Evolutionary conservation across 2,329 filamentous ascomycete species (phyloP).

Genomic region (Bertia moriformis): DNA sequence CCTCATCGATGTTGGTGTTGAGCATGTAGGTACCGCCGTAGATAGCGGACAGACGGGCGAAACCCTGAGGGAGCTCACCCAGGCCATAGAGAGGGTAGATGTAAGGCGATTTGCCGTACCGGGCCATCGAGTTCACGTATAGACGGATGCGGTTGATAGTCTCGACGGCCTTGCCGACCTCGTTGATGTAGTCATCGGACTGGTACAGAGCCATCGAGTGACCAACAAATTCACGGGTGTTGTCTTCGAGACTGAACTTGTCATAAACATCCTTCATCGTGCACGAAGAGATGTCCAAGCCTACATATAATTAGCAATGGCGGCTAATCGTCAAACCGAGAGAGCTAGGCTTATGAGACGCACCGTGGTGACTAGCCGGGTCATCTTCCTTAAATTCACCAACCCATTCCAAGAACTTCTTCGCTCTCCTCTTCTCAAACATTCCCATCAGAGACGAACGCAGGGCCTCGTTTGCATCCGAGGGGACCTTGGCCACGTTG

Average conservation of each 20-base stretch:
- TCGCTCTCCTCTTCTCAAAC: slow-evolving; percentile 94
- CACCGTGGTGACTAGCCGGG: slow-evolving; percentile 78
- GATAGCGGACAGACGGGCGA: slow-evolving; percentile 91
- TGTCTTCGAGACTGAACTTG: slow-evolving; percentile 83
- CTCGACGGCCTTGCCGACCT: slow-evolving; percentile 62
- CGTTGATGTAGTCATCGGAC: slow-evolving; percentile 72
- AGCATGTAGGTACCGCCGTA: slow-evolving; percentile 99
- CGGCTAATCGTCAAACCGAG: background rate
- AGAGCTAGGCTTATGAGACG: slow-evolving; percentile 15
- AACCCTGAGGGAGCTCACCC: slow-evolving; percentile 91
- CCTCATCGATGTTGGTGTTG: slow-evolving; percentile 84
- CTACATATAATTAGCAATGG: background rate
- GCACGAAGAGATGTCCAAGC: slow-evolving; percentile 62
- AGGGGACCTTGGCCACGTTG: slow-evolving; percentile 91
- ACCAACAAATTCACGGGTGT: slow-evolving; percentile 88
- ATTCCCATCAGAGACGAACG: slow-evolving; percentile 90
- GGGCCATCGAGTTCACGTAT: slow-evolving; percentile 93
- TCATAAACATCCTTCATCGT: slow-evolving; percentile 99
- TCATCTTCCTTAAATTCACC: slow-evolving; percentile 74
- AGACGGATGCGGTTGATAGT: slow-evolving; percentile 83
- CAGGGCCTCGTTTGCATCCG: slow-evolving; percentile 78
- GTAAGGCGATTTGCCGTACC: slow-evolving; percentile 97
- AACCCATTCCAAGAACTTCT: slow-evolving; percentile 93
- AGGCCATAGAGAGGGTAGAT: slow-evolving; percentile 98
- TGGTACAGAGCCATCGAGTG: slow-evolving; percentile 96